These are phyloP conservation scores for Parmales sp. DNA, from an alignment of 108 stramenopile genomes.

Conservation along the genomic window DNA sequence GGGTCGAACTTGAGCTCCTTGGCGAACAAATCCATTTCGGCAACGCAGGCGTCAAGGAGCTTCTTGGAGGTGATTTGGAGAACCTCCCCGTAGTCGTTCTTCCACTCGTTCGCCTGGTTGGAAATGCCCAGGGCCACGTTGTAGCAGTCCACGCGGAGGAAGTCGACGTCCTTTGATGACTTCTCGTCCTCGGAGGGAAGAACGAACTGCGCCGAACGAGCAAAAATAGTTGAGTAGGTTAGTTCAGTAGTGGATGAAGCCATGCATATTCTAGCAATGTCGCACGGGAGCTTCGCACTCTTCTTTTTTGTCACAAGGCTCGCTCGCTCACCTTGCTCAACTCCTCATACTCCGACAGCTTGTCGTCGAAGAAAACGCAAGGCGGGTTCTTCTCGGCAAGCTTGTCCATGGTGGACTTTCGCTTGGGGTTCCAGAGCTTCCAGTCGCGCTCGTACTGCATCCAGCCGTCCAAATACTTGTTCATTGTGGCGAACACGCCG, in stretches of 20 bases:
- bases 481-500: conserved; percentile 20
- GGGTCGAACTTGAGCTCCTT: conserved; percentile 25
- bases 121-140: conserved; percentile 36
- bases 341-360: conserved; percentile 25
- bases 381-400: conserved; percentile 30
- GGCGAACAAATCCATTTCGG: conserved; percentile 17
- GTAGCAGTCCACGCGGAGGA: conserved; percentile 46
- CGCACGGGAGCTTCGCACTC: neutral
- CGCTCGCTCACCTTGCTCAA: conserved; percentile 31
- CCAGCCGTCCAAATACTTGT: conserved; percentile 43
- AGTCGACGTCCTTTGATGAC: conserved; percentile 36
- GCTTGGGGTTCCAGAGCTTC: conserved; percentile 48
- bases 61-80: conserved; percentile 27
- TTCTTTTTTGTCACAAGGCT: no score
- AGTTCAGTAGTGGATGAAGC: no score
- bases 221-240: neutral
- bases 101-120: conserved; percentile 37
- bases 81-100: conserved; percentile 40
- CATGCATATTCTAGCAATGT: neutral
- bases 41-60: conserved; percentile 22
- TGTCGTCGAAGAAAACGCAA: conserved; percentile 38
- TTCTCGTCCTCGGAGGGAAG: neutral
- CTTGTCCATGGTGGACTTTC: conserved; percentile 30
- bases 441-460: conserved; percentile 40
- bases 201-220: neutral